Evolutionary conservation across 2,329 filamentous ascomycete species (phyloP).

Genomic region (Aspergillus japonicus): DNA sequence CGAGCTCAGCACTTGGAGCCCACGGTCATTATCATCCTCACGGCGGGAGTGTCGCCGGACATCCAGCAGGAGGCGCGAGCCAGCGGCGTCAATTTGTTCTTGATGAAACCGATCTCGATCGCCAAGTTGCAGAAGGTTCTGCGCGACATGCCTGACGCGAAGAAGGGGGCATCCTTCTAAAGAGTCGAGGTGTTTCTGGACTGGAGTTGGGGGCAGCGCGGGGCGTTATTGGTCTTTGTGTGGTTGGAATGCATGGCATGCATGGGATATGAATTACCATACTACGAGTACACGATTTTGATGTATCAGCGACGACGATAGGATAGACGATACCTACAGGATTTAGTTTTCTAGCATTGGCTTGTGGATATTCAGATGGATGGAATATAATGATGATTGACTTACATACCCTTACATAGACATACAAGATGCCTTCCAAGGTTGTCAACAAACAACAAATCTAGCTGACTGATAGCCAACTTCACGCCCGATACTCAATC

Average conservation of each 20-base stretch:
- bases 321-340: background rate
- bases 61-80: constrained; percentile 30
- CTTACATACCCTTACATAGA: too few species aligned
- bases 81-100: constrained; percentile 32
- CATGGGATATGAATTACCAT: too few species aligned
- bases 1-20: constrained; percentile 5
- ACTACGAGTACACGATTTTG: background rate
- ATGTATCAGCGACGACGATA: background rate
- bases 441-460: too few species aligned
- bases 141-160: background rate
- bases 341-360: background rate
- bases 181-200: background rate
- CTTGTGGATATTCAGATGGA: background rate
- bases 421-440: too few species aligned
- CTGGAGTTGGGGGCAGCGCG: background rate
- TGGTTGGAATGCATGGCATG: background rate
- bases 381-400: too few species aligned
- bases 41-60: constrained; percentile 28
- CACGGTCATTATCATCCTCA: constrained; percentile 29
- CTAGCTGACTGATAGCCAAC: background rate
- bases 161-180: background rate
- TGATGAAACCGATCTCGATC: constrained; percentile 29
- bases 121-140: background rate
- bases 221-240: background rate
- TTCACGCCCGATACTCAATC: background rate